phyloP scores from a whole-genome alignment of 768 basidiomycete species.

The Strobilomyces dryophilus region DNA sequence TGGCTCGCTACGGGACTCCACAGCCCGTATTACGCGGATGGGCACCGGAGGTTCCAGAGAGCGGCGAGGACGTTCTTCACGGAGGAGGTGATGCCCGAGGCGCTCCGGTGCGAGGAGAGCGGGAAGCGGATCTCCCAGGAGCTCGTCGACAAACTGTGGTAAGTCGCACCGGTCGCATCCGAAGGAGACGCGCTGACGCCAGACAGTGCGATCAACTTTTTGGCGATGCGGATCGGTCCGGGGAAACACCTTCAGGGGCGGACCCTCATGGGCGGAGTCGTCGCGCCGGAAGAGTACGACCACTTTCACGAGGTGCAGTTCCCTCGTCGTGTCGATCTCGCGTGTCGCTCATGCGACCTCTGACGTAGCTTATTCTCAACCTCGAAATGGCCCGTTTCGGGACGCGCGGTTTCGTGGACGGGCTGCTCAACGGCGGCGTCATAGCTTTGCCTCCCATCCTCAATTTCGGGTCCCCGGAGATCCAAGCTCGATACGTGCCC shows the following conservation, averaged over 20 bases:
- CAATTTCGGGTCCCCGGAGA: conserved; percentile 78
- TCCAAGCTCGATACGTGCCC: conserved; percentile 66
- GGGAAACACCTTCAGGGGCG: conserved; percentile 86
- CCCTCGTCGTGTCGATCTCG: background rate
- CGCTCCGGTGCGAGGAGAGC: conserved; percentile 73
- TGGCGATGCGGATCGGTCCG: conserved; percentile 68
- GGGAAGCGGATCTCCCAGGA: conserved; percentile 84
- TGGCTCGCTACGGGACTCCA: conserved; percentile 70
- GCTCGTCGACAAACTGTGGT: conserved; percentile 84
- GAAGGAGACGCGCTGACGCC: background rate
- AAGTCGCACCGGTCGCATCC: conserved; percentile 24
- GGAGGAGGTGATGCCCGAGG: conserved; percentile 72
- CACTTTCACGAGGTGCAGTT: conserved; percentile 85
- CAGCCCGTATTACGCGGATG: conserved; percentile 74
- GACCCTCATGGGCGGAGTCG: conserved; percentile 71
- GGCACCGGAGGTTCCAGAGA: conserved; percentile 71
- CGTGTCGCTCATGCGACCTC: background rate
- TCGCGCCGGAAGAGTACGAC: conserved; percentile 84
- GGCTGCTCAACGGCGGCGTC: conserved; percentile 73
- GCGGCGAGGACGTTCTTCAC: conserved; percentile 74
- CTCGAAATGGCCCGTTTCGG: conserved; percentile 81
- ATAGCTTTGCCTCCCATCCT: conserved; percentile 89
- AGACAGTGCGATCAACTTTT: conserved; percentile 55
- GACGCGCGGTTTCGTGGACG: conserved; percentile 85
- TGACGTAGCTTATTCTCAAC: conserved; percentile 63